phyloP scores from a whole-genome alignment of 2,329 filamentous ascomycete species.

The Colletotrichum sp. region DNA sequence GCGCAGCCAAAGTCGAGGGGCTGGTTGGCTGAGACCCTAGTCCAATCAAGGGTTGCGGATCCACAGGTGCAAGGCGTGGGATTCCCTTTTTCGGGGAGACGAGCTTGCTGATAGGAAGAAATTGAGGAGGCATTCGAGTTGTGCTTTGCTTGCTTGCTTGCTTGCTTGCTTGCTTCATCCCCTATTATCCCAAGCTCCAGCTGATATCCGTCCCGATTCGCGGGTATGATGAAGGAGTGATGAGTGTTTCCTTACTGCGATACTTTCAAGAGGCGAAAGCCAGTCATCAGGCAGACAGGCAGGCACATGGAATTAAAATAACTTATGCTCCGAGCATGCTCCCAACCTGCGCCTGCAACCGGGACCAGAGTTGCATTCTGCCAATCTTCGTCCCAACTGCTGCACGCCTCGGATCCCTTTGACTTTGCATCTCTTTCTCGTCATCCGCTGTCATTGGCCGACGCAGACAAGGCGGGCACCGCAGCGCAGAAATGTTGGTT shows the following conservation, averaged over 20 bases:
- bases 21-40: slow-evolving; percentile 5
- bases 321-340: background rate
- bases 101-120: slow-evolving; percentile 15
- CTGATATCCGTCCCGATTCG: background rate
- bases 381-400: slow-evolving; percentile 6
- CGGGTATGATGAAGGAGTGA: background rate
- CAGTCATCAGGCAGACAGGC: background rate
- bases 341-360: background rate
- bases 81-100: slow-evolving; percentile 17
- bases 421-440: background rate
- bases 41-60: background rate
- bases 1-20: background rate
- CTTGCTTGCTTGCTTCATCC: background rate
- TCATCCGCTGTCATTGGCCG: background rate
- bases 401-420: background rate
- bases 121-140: background rate
- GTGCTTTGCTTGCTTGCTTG: background rate
- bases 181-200: background rate
- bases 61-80: slow-evolving; percentile 9
- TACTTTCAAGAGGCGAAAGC: background rate
- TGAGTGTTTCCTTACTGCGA: background rate
- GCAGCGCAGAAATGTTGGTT: background rate
- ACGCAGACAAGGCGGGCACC: background rate
- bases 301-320: background rate
- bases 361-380: slow-evolving; percentile 6